Conservation (phyloP, 306 rosid species). For the Comarum palustre region DNA sequence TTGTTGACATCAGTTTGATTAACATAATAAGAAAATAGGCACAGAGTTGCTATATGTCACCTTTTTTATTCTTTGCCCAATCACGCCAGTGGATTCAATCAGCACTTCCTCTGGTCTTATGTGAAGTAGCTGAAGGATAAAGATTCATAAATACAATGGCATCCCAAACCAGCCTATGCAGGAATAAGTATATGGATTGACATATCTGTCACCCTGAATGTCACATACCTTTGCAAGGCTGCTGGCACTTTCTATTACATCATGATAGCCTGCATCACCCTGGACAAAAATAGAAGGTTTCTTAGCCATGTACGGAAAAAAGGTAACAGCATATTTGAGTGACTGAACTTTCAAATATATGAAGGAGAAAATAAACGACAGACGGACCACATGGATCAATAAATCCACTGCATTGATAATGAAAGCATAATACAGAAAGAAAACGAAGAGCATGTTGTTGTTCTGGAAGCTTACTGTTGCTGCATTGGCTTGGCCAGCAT, state of each 20-base stretch:
- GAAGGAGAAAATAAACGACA: background rate
- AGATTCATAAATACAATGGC: background rate
- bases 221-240: slow-evolving; percentile 64
- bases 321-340: background rate
- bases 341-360: background rate
- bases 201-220: background rate
- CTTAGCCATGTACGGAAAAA: slow-evolving; percentile 18
- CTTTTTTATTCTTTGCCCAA: slow-evolving; percentile 88
- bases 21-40: slow-evolving; percentile 14
- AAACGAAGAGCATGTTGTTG: background rate
- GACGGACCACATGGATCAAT: background rate
- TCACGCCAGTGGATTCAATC: slow-evolving; percentile 89
- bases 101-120: slow-evolving; percentile 66
- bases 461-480: slow-evolving; percentile 56
- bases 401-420: background rate
- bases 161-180: background rate
- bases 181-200: background rate
- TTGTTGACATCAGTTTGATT: slow-evolving; percentile 11
- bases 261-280: slow-evolving; percentile 92
- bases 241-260: slow-evolving; percentile 56
- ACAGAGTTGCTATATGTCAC: slow-evolving; percentile 32
- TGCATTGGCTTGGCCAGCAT: slow-evolving; percentile 99
- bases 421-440: background rate
- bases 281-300: slow-evolving; percentile 35
- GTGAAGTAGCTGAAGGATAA: slow-evolving; percentile 57